A percentile compares a stretch with the other conserved stretches of the same genome.
These are phyloP conservation scores for Cryptosporidium viatorum DNA, from an alignment of 169 alveolate genomes.

Conservation along the genomic window DNA sequence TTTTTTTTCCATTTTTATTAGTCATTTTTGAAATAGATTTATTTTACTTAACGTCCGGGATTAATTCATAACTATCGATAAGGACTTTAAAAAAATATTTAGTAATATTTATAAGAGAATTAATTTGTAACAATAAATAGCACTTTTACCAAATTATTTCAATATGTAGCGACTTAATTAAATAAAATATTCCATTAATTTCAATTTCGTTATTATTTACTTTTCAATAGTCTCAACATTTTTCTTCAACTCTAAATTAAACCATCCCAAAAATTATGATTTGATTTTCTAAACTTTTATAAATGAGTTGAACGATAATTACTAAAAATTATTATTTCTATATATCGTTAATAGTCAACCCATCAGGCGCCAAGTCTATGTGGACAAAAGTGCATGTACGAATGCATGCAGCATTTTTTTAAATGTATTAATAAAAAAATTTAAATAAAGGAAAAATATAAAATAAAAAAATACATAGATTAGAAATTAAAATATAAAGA, in stretches of 20 bases:
- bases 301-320: not conserved
- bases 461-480: not conserved
- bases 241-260: not conserved
- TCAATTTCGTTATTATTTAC: no score
- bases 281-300: not conserved
- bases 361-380: slow-evolving; percentile 17
- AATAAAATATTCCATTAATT: no score
- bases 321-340: not conserved
- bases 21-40: not conserved
- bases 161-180: not conserved
- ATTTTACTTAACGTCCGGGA: slow-evolving; percentile 16
- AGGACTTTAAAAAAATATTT: not conserved
- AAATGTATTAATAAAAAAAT: not conserved
- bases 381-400: slow-evolving; percentile 29
- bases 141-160: not conserved
- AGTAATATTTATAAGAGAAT: not conserved
- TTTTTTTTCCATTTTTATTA: not conserved
- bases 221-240: not conserved
- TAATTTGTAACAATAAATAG: no score
- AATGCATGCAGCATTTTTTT: slow-evolving; percentile 9
- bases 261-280: not conserved
- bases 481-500: not conserved
- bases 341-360: slow-evolving; percentile 10
- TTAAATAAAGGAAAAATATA: not conserved
- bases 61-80: not conserved